Base-by-base conservation (phyloP, 345 rosid species). In the Garcia nutans region DNA sequence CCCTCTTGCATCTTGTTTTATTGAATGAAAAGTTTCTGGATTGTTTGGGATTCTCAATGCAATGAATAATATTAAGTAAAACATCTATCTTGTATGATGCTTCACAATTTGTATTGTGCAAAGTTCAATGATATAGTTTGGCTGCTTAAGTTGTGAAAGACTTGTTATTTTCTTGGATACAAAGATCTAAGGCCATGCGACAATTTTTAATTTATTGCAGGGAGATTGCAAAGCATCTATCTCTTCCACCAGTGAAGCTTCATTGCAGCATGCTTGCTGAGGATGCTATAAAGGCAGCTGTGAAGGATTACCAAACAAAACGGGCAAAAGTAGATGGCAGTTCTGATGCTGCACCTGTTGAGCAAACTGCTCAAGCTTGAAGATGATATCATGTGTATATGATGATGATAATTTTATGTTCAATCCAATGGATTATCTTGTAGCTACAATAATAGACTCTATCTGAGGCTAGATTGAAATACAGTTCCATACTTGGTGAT, bases 181-280 rank as follows among this genome's bases (percentile, higher is more conserved):
- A 12, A 37, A 28, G 31, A 33, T 16, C 26, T 62, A 47, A 70
- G 6, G 24, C 41, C 23, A 37, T 19, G 6, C 13, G 1, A 37
- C 11, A 49, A 19, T 37, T 78, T 22, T 55, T 15, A 8, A 33
- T 54, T 10, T 69, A 62, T 61, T 70, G 62, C 88, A 96, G 99
- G 41, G 89, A 92, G 72, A 96, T 96, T 7, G 99, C 99, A 0
- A 96, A 93, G 79, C 98, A 96, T 87, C 97, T 96, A 6, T 87
- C 97, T 62, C 97, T 96, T 28, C 99, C 99, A 72, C 99, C 98
- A 4, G 97, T 96, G 59, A 96, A 96, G 91, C 90, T 96, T 67
- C 99, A 96, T 75, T 93, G 99, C 95, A 96, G 98, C 88, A 93
- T 96, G 98, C 95, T 96, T 71, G 99, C 99, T 0, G 98, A 96